Evolutionary conservation across 2,329 filamentous ascomycete species (phyloP).

Genomic region (Endothia cerciana): DNA sequence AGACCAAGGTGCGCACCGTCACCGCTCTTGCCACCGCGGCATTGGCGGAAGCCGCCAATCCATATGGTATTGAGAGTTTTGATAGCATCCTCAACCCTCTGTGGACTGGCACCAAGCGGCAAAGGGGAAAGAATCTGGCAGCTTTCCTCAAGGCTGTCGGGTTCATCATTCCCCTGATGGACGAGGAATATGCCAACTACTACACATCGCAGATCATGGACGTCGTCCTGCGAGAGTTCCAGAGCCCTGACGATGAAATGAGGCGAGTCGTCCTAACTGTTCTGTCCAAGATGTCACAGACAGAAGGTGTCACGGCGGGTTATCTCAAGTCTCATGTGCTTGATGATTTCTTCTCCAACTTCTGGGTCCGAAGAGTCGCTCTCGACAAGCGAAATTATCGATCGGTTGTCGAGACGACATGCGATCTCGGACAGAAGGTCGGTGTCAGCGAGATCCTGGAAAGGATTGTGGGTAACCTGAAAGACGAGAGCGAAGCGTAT

Average conservation of each 20-base stretch:
- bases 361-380: conserved; percentile 97
- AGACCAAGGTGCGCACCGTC: conserved; percentile 96
- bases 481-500: conserved; percentile 97
- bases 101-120: conserved; percentile 95
- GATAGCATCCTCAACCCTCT: conserved; percentile 96
- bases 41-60: conserved; percentile 92
- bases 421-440: conserved; percentile 97
- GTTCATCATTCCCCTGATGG: conserved; percentile 98
- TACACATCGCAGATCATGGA: conserved; percentile 99
- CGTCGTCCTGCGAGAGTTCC: conserved; percentile 92
- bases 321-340: conserved; percentile 96
- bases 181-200: conserved; percentile 99
- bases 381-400: conserved; percentile 97
- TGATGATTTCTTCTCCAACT: conserved; percentile 97
- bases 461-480: conserved; percentile 90
- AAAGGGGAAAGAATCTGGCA: conserved; percentile 92
- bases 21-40: conserved; percentile 94
- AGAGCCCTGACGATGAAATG: conserved; percentile 98
- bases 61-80: conserved; percentile 98
- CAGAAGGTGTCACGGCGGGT: conserved; percentile 89
- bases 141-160: conserved; percentile 97
- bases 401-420: conserved; percentile 96
- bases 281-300: conserved; percentile 91
- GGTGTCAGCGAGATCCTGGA: conserved; percentile 94
- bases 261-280: conserved; percentile 99